These are phyloP conservation scores for Penicillium turbatum DNA, from an alignment of 495 filamentous ascomycete genomes.

Conservation along the genomic window DNA sequence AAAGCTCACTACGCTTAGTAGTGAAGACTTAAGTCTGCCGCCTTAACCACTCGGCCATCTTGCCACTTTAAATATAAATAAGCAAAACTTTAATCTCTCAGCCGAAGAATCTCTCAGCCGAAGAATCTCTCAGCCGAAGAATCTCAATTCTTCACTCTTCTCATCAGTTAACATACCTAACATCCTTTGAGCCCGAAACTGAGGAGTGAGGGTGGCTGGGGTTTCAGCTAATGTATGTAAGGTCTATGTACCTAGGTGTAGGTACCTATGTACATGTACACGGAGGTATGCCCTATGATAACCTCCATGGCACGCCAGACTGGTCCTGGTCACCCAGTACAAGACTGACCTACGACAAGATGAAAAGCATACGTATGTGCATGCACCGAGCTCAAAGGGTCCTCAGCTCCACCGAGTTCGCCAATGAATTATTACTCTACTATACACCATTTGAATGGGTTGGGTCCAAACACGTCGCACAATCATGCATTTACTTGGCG, in stretches of 20 bases:
- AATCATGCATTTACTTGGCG: slow-evolving; percentile 6
- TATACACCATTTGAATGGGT: background rate
- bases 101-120: too few relatives aligned
- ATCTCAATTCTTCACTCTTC: too few relatives aligned
- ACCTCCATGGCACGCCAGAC: background rate
- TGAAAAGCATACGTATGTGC: too few relatives aligned
- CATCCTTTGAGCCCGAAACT: too few relatives aligned
- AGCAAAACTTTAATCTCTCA: background rate
- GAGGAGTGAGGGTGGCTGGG: too few relatives aligned
- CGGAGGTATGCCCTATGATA: too few relatives aligned
- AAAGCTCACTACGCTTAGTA: background rate
- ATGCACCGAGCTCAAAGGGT: background rate
- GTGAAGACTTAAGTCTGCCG: background rate
- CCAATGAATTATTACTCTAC: background rate
- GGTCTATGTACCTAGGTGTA: too few relatives aligned
- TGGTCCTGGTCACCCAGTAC: background rate
- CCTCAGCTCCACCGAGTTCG: background rate
- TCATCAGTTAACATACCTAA: too few relatives aligned
- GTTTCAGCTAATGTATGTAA: too few relatives aligned
- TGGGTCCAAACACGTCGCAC: slow-evolving; percentile 4
- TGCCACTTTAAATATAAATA: background rate
- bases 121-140: too few relatives aligned
- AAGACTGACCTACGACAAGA: background rate
- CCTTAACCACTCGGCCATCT: background rate
- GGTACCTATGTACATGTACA: too few relatives aligned